A percentile compares a stretch with the other conserved stretches of the same genome.
phyloP scores from a whole-genome alignment of 768 basidiomycete genomes.

The Suillus tomentosus region DNA sequence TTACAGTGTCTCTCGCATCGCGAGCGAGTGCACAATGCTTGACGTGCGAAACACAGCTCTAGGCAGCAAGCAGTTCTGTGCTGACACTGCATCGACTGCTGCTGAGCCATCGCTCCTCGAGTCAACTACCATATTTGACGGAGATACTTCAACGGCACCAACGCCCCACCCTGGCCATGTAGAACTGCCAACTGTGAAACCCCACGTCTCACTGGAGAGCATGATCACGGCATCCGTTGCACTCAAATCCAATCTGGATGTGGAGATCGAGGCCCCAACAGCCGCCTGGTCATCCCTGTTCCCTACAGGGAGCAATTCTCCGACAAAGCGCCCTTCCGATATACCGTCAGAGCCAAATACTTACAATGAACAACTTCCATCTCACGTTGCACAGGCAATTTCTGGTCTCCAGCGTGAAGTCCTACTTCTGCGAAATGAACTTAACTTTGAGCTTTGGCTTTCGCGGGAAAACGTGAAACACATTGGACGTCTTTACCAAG shows the following conservation, averaged over 20 bases:
- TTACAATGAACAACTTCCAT: constrained; percentile 34
- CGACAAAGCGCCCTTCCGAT: constrained; percentile 21
- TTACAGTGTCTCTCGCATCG: constrained; percentile 61
- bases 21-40: constrained; percentile 70
- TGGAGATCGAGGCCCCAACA: constrained; percentile 57
- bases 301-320: constrained; percentile 32
- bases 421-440: constrained; percentile 72
- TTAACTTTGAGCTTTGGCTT: constrained; percentile 85
- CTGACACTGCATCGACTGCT: constrained; percentile 10
- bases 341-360: constrained; percentile 22
- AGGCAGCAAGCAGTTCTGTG: constrained; percentile 37
- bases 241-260: constrained; percentile 68
- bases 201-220: constrained; percentile 65
- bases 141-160: constrained; percentile 26
- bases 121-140: constrained; percentile 18
- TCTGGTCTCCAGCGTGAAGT: constrained; percentile 75
- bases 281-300: constrained; percentile 55
- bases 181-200: constrained; percentile 33
- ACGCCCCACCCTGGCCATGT: constrained; percentile 38
- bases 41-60: constrained; percentile 58
- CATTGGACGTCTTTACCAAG: constrained; percentile 77
- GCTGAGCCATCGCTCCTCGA: constrained; percentile 8
- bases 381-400: constrained; percentile 64
- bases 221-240: constrained; percentile 75
- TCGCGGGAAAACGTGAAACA: constrained; percentile 81